Conservation (phyloP, 805 yeast species). For the Myxozyma kluyveri region DNA sequence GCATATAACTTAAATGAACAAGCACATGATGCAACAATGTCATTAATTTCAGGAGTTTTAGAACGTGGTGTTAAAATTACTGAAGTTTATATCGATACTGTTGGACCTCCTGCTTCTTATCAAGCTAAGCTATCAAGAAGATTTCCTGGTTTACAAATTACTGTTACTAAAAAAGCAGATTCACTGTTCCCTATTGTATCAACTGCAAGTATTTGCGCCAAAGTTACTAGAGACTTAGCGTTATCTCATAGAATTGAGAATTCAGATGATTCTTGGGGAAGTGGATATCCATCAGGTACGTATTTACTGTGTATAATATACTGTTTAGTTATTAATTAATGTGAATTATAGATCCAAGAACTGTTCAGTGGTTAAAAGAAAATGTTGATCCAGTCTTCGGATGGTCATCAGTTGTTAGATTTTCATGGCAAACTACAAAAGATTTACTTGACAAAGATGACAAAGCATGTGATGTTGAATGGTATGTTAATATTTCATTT, state of each 20-base stretch:
- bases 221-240: constrained; percentile 83
- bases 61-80: constrained; percentile 60
- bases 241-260: constrained; percentile 39
- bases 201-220: constrained; percentile 93
- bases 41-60: constrained; percentile 63
- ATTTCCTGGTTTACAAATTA: constrained; percentile 69
- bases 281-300: constrained; percentile 79
- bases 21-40: constrained; percentile 93
- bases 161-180: constrained; percentile 94
- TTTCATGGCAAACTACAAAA: constrained; percentile 91
- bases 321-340: not conserved
- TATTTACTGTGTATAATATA: not conserved
- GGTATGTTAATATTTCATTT: constrained; percentile 3
- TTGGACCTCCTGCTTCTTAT: constrained; percentile 88
- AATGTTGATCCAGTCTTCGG: constrained; percentile 75
- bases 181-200: constrained; percentile 87
- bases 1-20: constrained; percentile 84
- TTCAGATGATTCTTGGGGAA: constrained; percentile 54
- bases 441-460: constrained; percentile 50
- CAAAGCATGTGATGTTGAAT: constrained; percentile 12
- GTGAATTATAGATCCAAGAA: constrained; percentile 66
- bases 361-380: constrained; percentile 68
- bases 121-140: constrained; percentile 65
- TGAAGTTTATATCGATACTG: constrained; percentile 89
- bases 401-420: constrained; percentile 75